Evolutionary conservation across 1,284 basidiomycete genomes (phyloP).

Genomic region (Kwoniella shivajii): DNA sequence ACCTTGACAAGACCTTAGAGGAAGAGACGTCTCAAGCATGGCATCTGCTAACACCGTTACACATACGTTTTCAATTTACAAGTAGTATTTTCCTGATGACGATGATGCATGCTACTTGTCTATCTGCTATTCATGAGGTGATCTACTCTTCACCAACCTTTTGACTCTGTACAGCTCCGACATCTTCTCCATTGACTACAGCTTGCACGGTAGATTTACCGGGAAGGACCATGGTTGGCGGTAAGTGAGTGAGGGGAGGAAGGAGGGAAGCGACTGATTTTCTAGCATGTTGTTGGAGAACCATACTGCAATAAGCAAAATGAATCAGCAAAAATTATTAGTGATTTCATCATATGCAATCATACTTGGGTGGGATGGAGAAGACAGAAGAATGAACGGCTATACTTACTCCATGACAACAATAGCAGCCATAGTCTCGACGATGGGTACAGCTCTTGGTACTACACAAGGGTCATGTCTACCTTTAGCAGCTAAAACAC

Average conservation of each 20-base stretch:
- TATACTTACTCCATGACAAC: constrained; percentile 81
- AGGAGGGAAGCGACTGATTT: constrained; percentile 66
- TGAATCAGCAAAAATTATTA: neutral
- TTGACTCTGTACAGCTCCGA: constrained; percentile 34
- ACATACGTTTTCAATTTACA: neutral
- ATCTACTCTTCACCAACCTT: constrained; percentile 41
- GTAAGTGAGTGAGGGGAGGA: constrained; percentile 78
- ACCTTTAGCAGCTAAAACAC: constrained; percentile 85
- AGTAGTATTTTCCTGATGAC: neutral
- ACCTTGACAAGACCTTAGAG: too few relatives aligned
- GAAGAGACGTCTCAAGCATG: too few relatives aligned
- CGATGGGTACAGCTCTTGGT: constrained; percentile 93
- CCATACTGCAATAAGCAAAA: constrained; percentile 58
- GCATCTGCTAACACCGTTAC: too few relatives aligned
- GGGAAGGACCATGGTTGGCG: constrained; percentile 67
- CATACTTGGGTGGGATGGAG: too few relatives aligned
- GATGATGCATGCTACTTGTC: neutral
- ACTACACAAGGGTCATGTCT: constrained; percentile 98
- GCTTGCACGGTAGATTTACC: constrained; percentile 30
- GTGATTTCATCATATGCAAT: neutral
- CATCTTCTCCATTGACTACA: constrained; percentile 12
- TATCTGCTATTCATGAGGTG: neutral
- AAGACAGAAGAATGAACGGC: neutral
- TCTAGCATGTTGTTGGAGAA: constrained; percentile 83
- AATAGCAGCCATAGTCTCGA: constrained; percentile 95